These are phyloP conservation scores for Candida cerambycidarum DNA, from an alignment of 805 yeast genomes.

Conservation along the genomic window DNA sequence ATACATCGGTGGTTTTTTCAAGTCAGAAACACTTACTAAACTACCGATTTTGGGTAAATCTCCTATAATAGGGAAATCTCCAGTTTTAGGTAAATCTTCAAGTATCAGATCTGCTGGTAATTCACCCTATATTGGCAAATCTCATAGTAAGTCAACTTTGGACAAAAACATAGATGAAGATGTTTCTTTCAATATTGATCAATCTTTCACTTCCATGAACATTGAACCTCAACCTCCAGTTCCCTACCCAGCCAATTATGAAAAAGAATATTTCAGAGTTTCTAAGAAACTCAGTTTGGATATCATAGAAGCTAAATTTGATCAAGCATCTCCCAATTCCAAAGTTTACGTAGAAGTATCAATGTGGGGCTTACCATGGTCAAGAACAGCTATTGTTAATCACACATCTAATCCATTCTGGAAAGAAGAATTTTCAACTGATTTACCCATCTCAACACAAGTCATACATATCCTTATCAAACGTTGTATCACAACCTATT, in stretches of 20 bases:
- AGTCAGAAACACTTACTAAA: conserved; percentile 10
- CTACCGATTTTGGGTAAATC: not conserved
- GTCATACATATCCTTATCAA: conserved; percentile 51
- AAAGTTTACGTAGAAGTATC: conserved; percentile 66
- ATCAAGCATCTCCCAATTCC: conserved; percentile 20
- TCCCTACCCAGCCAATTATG: conserved; percentile 14
- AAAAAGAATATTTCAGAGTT: conserved; percentile 46
- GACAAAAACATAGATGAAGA: conserved; percentile 1
- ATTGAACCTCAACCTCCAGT: not conserved
- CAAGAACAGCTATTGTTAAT: conserved; percentile 66
- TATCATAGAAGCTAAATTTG: conserved; percentile 64
- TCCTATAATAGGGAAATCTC: not conserved
- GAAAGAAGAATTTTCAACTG: conserved; percentile 74
- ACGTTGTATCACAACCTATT: conserved; percentile 20
- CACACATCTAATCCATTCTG: conserved; percentile 64
- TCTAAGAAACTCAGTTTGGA: conserved; percentile 55
- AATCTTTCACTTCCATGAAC: not conserved
- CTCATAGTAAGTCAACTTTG: not conserved
- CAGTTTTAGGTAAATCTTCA: not conserved
- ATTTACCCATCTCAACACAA: conserved; percentile 56
- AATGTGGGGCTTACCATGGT: conserved; percentile 76
- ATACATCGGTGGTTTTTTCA: conserved; percentile 36
- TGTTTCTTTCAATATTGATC: conserved; percentile 9
- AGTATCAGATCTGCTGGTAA: not conserved
- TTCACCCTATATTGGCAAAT: not conserved